Evolutionary conservation across 768 basidiomycete species (phyloP), one percentile per base, ranked within the genome.

Genomic region (Naganishia antarctica): DNA sequence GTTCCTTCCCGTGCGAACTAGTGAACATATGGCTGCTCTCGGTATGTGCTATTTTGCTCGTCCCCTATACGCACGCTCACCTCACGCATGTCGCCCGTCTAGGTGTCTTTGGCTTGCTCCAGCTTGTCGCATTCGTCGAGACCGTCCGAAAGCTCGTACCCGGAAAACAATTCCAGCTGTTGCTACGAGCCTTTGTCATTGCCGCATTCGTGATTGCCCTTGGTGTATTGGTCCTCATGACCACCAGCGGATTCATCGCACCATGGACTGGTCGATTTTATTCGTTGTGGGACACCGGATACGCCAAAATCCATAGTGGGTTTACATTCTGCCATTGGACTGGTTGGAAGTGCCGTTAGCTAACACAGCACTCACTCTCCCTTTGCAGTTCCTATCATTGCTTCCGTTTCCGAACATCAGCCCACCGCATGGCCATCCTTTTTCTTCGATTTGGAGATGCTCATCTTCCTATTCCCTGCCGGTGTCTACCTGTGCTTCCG

Each of bases 181-280:
- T 98, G 13, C 81, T 98, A 28, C 83, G 85, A 49, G 80, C 82
- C 34, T 83, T 84, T 43, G 85, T 91, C 62, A 81, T 92, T 45
- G 81, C 81, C 6, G 82, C 84, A 23, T 90, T 90, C 66, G 45
- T 88, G 1, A 78, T 91, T 28, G 91, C 90, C 41, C 82, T 86
- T 60, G 78, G 81, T 4, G 88, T 83, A 0, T 85, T 98, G 63
- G 85, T 85, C 46, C 84, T 83, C 50, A 83, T 98, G 68, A 97
- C 94, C 0, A 89, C 90, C 80, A 88, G 86, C 65, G 94, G 93
- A 21, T 89, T 86, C 84, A 98, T 99, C 70, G 93, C 94, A 4
- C 94, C 94, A 0, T 99, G 96, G 93, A 98, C 94, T n/a, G 96
- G 96, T 41, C 87, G 96, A 63, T 98, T 99, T 83, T 99, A 99